phyloP scores from a whole-genome alignment of 2,329 filamentous ascomycete genomes.

The Aspergillus cejpii region DNA sequence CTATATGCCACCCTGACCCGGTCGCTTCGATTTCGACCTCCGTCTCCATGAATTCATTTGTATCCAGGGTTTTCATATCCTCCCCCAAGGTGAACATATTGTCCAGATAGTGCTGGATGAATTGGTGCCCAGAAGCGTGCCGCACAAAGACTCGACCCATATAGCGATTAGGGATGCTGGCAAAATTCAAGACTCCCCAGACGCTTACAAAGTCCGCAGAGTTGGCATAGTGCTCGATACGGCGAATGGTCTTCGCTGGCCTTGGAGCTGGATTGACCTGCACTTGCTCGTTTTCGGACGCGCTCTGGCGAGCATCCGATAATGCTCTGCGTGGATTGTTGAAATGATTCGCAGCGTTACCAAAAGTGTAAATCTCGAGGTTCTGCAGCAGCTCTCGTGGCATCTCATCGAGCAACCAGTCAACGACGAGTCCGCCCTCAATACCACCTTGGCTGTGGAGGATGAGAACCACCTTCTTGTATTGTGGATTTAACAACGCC shows the following conservation, averaged over 20 bases:
- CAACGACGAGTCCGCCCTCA: slow-evolving; percentile 63
- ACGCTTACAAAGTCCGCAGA: slow-evolving; percentile 65
- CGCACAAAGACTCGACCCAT: slow-evolving; percentile 46
- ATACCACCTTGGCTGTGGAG: slow-evolving; percentile 74
- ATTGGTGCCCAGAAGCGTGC: slow-evolving; percentile 36
- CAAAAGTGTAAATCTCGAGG: slow-evolving; percentile 70
- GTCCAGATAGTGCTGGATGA: slow-evolving; percentile 43
- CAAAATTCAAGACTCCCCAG: slow-evolving; percentile 68
- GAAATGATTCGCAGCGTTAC: slow-evolving; percentile 72
- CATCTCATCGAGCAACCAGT: slow-evolving; percentile 69
- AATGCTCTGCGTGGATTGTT: slow-evolving; percentile 59
- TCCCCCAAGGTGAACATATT: slow-evolving; percentile 37
- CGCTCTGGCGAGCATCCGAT: background rate
- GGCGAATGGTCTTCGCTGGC: slow-evolving; percentile 47
- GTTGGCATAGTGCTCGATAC: slow-evolving; percentile 78
- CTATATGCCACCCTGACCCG: background rate
- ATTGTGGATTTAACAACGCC: slow-evolving; percentile 54
- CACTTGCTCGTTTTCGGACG: background rate
- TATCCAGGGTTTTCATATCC: slow-evolving; percentile 22
- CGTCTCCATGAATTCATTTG: slow-evolving; percentile 34
- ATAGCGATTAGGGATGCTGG: slow-evolving; percentile 44
- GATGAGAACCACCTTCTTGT: slow-evolving; percentile 65
- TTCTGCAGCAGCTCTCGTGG: slow-evolving; percentile 59
- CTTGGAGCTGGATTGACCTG: background rate
- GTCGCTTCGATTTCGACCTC: slow-evolving; percentile 16